phyloP scores from a whole-genome alignment of 441 rosid species.

The Arabidopsis lyrata region DNA sequence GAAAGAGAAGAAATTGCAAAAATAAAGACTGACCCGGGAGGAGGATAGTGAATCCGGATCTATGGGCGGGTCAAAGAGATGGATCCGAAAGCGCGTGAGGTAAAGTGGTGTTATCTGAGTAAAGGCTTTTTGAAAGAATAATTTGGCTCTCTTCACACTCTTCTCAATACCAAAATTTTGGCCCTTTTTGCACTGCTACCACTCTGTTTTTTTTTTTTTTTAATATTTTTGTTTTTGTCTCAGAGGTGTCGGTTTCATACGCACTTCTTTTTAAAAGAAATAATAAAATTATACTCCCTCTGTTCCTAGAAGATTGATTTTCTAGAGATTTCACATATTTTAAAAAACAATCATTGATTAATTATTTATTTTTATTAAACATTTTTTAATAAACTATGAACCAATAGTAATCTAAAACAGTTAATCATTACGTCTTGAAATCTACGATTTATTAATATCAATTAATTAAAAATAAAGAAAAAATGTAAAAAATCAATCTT shows the following conservation, averaged over 20 bases:
- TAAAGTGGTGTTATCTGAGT: slow-evolving; percentile 23
- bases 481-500: too few relatives aligned
- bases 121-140: slow-evolving; percentile 5
- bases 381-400: too few relatives aligned
- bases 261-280: background rate
- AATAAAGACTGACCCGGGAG: slow-evolving; percentile 33
- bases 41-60: slow-evolving; percentile 6
- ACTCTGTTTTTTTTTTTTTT: background rate
- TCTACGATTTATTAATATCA: too few relatives aligned
- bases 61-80: slow-evolving; percentile 31
- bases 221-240: background rate
- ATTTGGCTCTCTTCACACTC: slow-evolving; percentile 45
- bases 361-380: too few relatives aligned
- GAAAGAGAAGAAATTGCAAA: background rate
- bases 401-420: too few relatives aligned
- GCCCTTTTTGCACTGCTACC: slow-evolving; percentile 9
- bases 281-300: too few relatives aligned
- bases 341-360: too few relatives aligned
- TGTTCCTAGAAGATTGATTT: too few relatives aligned
- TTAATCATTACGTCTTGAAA: too few relatives aligned
- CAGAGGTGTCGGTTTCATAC: slow-evolving; percentile 39
- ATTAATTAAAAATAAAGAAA: too few relatives aligned
- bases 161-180: slow-evolving; percentile 29
- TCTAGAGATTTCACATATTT: too few relatives aligned
- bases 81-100: slow-evolving; percentile 37